phyloP scores from a whole-genome alignment of 352 stramenopile species.

The Pythium periplocum region DNA sequence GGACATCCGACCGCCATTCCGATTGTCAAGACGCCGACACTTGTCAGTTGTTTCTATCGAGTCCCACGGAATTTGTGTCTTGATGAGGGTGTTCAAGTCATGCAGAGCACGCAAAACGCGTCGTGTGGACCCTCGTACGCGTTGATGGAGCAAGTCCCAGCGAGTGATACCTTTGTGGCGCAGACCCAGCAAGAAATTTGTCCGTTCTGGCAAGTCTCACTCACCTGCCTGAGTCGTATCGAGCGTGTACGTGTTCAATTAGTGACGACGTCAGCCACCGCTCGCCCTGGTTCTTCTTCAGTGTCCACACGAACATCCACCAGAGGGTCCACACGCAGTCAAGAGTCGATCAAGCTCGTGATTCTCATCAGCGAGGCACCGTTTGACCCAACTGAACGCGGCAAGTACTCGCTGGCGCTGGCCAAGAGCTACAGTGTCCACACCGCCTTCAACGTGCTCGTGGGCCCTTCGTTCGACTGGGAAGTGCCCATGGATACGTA shows the following conservation, averaged over 20 bases:
- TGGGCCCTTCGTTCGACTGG: conserved; percentile 30
- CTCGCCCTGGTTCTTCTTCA: neutral
- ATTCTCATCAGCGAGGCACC: conserved; percentile 47
- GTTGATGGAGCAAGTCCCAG: conserved; percentile 12
- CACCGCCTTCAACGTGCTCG: conserved; percentile 28
- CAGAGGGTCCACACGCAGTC: conserved; percentile 1
- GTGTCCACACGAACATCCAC: neutral
- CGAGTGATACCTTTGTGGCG: conserved; percentile 18
- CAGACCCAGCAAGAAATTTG: conserved; percentile 74
- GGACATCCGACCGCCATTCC: conserved; percentile 36
- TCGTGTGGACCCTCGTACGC: conserved; percentile 41
- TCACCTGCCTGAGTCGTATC: conserved; percentile 34
- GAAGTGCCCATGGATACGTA: conserved; percentile 43
- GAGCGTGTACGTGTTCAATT: conserved; percentile 28
- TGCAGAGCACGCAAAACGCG: conserved; percentile 68
- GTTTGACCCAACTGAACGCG: conserved; percentile 57
- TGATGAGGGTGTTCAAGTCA: conserved; percentile 18
- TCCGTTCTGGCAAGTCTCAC: conserved; percentile 67
- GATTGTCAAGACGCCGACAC: conserved; percentile 33
- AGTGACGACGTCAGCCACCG: neutral
- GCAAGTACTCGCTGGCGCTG: conserved; percentile 53
- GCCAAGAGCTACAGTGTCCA: conserved; percentile 49
- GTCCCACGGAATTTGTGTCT: conserved; percentile 47
- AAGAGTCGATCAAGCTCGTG: conserved; percentile 26
- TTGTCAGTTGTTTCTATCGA: conserved; percentile 58